phyloP scores from a whole-genome alignment of 2,329 filamentous ascomycete genomes.

The Cryoendolithus antarcticus region DNA sequence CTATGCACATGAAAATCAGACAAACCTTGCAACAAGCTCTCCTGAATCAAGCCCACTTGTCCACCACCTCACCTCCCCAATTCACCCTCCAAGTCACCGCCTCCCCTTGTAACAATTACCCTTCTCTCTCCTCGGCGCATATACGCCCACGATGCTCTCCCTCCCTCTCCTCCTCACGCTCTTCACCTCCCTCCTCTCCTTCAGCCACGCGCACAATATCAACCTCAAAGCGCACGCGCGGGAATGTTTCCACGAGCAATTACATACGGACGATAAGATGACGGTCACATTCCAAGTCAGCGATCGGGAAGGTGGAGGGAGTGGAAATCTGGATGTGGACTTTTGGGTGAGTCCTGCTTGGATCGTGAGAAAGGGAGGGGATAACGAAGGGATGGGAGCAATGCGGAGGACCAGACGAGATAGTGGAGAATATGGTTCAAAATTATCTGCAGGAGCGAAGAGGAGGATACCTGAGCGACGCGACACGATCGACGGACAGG shows the following conservation, averaged over 20 bases:
- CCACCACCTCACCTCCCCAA: too few species aligned
- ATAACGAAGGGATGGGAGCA: not conserved
- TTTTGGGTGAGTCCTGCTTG: conserved; percentile 65
- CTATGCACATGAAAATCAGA: too few species aligned
- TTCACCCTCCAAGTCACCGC: too few species aligned
- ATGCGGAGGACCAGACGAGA: not conserved
- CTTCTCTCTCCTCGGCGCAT: too few species aligned
- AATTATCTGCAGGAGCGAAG: not conserved
- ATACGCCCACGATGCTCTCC: too few species aligned
- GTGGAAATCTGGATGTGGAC: conserved; percentile 90
- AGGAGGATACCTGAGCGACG: not conserved
- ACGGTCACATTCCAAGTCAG: conserved; percentile 97
- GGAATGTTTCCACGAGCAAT: conserved; percentile 92
- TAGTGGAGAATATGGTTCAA: not conserved
- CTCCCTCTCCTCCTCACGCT: conserved; percentile 4
- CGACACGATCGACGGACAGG: not conserved
- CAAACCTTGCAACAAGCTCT: too few species aligned
- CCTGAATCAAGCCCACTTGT: too few species aligned
- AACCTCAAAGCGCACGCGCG: conserved; percentile 82
- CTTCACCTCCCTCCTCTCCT: conserved; percentile 33
- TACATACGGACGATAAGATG: conserved; percentile 95
- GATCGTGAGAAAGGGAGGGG: not conserved
- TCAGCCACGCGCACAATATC: conserved; percentile 79
- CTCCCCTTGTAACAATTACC: too few species aligned
- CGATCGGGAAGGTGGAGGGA: conserved; percentile 87